phyloP scores from a whole-genome alignment of 2,329 filamentous ascomycete genomes.

The Reticulascus tulasneorum region DNA sequence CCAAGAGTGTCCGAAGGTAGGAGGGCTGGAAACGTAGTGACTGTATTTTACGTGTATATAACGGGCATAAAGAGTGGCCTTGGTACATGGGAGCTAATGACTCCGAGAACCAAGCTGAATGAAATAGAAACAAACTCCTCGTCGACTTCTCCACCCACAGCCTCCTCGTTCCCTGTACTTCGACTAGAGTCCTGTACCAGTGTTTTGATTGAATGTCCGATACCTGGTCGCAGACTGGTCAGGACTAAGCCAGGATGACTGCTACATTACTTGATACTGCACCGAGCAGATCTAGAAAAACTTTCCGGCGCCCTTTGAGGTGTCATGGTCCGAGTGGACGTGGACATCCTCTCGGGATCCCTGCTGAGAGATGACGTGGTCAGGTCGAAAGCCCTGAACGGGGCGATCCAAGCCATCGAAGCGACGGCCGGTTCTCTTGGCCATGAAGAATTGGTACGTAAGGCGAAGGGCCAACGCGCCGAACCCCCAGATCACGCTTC shows the following conservation, averaged over 20 bases:
- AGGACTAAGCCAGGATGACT: too few relatives aligned
- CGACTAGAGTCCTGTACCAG: too few relatives aligned
- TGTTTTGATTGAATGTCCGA: too few relatives aligned
- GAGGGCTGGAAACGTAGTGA: slow-evolving; percentile 16
- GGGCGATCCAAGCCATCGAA: slow-evolving; percentile 67
- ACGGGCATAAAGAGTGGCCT: slow-evolving; percentile 6
- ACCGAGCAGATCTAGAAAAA: slow-evolving; percentile 52
- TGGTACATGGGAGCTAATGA: slow-evolving; percentile 4
- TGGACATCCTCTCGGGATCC: slow-evolving; percentile 21
- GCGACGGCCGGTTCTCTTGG: slow-evolving; percentile 53
- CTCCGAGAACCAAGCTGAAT: slow-evolving; percentile 2
- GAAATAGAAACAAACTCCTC: slow-evolving; percentile 3
- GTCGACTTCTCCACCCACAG: not conserved
- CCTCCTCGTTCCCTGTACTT: not conserved
- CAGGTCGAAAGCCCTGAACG: slow-evolving; percentile 6
- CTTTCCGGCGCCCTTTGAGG: slow-evolving; percentile 41
- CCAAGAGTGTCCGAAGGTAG: slow-evolving; percentile 3
- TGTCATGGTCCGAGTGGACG: slow-evolving; percentile 26
- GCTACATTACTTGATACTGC: too few relatives aligned
- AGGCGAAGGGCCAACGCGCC: slow-evolving; percentile 59
- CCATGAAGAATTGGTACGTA: slow-evolving; percentile 50
- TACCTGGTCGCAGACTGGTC: too few relatives aligned
- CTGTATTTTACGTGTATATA: slow-evolving; percentile 11
- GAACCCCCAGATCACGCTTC: slow-evolving; percentile 68
- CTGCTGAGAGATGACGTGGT: slow-evolving; percentile 14